Percentiles rank a stretch among this genome's conserved stretches.
phyloP scores from a whole-genome alignment of 2,329 filamentous ascomycete species.

The Cytospora paraplurivora region DNA sequence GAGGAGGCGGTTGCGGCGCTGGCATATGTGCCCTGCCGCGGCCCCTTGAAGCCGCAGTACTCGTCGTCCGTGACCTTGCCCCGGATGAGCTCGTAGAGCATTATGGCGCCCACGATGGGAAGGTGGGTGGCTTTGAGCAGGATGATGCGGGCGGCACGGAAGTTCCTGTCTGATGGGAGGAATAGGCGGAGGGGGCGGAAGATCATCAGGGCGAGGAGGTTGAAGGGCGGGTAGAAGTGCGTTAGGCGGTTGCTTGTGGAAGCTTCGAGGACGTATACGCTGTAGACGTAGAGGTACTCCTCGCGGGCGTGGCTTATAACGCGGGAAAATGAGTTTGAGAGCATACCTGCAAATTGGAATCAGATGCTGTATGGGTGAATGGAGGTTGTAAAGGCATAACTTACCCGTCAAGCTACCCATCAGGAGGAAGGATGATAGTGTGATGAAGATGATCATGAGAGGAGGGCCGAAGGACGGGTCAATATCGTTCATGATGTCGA shows the following conservation, averaged over 20 bases:
- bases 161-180: conserved; percentile 61
- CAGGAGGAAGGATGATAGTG: conserved; percentile 74
- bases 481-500: conserved; percentile 65
- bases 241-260: conserved; percentile 70
- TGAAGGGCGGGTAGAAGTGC: conserved; percentile 72
- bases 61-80: conserved; percentile 45
- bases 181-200: conserved; percentile 74
- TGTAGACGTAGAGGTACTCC: conserved; percentile 79
- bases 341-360: conserved; percentile 54
- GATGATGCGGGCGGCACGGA: conserved; percentile 63
- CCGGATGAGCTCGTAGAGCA: conserved; percentile 62
- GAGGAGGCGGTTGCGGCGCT: background rate
- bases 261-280: conserved; percentile 65
- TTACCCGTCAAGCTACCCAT: conserved; percentile 69
- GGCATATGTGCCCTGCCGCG: conserved; percentile 32
- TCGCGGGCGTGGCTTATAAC: conserved; percentile 67
- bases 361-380: background rate
- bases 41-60: conserved; percentile 53
- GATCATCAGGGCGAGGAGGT: conserved; percentile 71
- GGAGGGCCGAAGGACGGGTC: conserved; percentile 61
- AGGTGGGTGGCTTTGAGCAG: conserved; percentile 65
- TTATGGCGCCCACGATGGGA: conserved; percentile 70
- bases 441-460: conserved; percentile 73
- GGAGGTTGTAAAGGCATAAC: background rate
- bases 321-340: conserved; percentile 73